Evolutionary conservation across 208 protist genomes (phyloP).

Genomic region (Phytomonas serpens): DNA sequence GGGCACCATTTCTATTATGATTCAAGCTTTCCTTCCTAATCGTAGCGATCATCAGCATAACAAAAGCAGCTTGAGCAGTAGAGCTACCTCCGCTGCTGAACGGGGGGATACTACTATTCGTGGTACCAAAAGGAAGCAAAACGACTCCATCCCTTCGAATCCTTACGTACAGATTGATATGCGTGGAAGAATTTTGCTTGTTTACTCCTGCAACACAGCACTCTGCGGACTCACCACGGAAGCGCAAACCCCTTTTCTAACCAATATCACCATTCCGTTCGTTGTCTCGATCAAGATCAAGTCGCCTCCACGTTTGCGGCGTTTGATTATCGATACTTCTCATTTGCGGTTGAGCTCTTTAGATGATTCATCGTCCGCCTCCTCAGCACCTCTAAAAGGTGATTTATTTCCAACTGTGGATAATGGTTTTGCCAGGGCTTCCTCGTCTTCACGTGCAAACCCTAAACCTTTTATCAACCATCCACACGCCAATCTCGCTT

Average conservation of each 20-base stretch:
- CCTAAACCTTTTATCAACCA: conserved; percentile 95
- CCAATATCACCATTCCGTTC: not conserved
- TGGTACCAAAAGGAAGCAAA: not conserved
- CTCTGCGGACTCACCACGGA: not conserved
- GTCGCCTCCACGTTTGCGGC: conserved; percentile 55
- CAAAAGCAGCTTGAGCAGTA: not conserved
- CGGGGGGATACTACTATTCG: not conserved
- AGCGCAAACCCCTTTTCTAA: not conserved
- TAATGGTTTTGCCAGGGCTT: not conserved
- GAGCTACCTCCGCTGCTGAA: not conserved
- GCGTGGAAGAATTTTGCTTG: not conserved
- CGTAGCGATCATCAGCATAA: not conserved
- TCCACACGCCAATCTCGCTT: conserved; percentile 92
- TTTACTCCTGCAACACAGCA: not conserved
- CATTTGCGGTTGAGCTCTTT: conserved; percentile 93
- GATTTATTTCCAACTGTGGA: not conserved
- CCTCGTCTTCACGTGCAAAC: conserved; percentile 10
- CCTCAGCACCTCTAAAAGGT: not conserved
- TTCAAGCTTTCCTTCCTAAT: not conserved
- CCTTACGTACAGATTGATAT: not conserved
- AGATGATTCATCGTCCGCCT: not conserved
- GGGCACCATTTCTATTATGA: not conserved
- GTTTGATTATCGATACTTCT: conserved; percentile 93
- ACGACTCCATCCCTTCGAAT: not conserved
- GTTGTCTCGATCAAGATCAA: not conserved